Percentiles rank a stretch among this genome's conserved stretches.
phyloP scores from a whole-genome alignment of 2,329 filamentous ascomycete species.

The Penicillium oxalicum region DNA sequence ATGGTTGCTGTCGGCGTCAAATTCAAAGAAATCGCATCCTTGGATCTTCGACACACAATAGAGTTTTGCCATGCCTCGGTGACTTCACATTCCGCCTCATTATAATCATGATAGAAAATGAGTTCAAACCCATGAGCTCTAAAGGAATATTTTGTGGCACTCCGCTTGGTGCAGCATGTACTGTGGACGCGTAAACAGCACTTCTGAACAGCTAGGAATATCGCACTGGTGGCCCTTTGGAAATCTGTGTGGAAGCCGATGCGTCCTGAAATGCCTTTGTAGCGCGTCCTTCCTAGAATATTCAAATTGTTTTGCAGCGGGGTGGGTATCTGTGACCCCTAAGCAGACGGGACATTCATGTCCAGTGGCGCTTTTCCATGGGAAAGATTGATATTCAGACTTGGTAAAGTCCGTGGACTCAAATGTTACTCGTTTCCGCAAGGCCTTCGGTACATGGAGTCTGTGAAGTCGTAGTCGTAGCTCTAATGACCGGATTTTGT shows the following conservation, averaged over 20 bases:
- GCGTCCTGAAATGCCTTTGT: background rate
- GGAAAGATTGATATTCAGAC: background rate
- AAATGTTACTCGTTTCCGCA: background rate
- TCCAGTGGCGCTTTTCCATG: background rate
- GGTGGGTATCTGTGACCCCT: background rate
- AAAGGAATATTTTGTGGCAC: background rate
- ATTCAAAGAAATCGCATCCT: too few species aligned
- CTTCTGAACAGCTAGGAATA: background rate
- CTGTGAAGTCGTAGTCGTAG: slow-evolving; percentile 6
- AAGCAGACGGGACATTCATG: slow-evolving; percentile 1
- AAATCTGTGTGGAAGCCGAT: background rate
- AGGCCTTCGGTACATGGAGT: slow-evolving; percentile 4
- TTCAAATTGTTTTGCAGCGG: background rate
- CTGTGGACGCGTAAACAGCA: background rate
- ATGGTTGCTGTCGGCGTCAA: too few species aligned
- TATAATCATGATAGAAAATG: background rate
- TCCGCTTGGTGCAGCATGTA: background rate
- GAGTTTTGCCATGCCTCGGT: too few species aligned
- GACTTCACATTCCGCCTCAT: background rate
- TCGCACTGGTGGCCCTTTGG: background rate
- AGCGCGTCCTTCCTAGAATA: background rate
- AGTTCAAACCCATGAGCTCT: background rate
- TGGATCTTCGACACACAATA: too few species aligned
- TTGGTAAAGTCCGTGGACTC: background rate
- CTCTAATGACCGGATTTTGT: slow-evolving; percentile 8